Conservation (phyloP, 352 stramenopile species). For the Pythium insidiosum region DNA sequence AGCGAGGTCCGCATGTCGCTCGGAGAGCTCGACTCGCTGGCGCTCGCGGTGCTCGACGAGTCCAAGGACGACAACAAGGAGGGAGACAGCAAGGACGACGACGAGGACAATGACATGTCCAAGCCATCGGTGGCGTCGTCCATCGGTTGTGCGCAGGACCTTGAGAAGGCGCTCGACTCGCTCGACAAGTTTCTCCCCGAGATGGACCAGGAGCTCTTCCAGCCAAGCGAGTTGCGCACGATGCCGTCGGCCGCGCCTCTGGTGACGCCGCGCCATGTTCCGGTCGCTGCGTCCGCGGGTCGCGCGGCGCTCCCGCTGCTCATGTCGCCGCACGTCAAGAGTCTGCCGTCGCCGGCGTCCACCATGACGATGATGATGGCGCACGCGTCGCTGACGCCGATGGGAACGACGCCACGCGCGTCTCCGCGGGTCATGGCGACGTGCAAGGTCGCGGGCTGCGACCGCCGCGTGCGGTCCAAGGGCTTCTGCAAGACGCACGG, state of each 20-base stretch:
- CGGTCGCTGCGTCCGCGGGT: constrained; percentile 14
- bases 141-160: constrained; percentile 30
- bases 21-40: constrained; percentile 46
- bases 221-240: constrained; percentile 7
- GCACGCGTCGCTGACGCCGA: constrained; percentile 19
- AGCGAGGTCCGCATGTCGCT: constrained; percentile 32
- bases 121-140: constrained; percentile 15
- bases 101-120: constrained; percentile 1
- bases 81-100: too few species aligned
- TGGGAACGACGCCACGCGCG: constrained; percentile 14
- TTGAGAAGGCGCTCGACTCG: constrained; percentile 68
- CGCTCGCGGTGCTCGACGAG: constrained; percentile 43
- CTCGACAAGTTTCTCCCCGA: constrained; percentile 61
- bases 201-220: constrained; percentile 60
- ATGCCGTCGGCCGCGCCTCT: constrained; percentile 7
- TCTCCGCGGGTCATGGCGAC: constrained; percentile 55
- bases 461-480: constrained; percentile 67
- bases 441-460: constrained; percentile 52
- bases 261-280: constrained; percentile 23
- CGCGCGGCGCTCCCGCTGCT: constrained; percentile 27
- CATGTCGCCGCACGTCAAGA: constrained; percentile 28
- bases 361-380: constrained; percentile 23
- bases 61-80: constrained; percentile 1
- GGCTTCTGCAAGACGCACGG: constrained; percentile 84
- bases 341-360: constrained; percentile 14